phyloP scores from a whole-genome alignment of 2,329 filamentous ascomycete genomes.

The Scedosporium boydii region DNA sequence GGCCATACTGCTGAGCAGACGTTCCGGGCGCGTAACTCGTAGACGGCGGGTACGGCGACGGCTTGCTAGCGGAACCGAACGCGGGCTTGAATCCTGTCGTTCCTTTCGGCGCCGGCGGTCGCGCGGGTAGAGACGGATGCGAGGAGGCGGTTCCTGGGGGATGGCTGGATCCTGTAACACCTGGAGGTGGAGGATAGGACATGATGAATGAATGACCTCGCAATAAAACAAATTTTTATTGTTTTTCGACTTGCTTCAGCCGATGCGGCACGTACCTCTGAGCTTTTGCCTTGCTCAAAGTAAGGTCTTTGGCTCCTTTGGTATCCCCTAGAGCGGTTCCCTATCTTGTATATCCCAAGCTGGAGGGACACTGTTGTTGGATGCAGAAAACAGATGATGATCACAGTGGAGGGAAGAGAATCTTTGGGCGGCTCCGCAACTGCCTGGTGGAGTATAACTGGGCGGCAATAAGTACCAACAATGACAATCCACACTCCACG shows the following conservation, averaged over 20 bases:
- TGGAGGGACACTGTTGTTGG: not conserved
- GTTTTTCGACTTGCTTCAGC: constrained; percentile 3
- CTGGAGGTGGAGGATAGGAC: constrained; percentile 82
- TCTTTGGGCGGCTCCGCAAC: not conserved
- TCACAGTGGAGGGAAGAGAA: not conserved
- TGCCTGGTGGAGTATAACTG: too few relatives aligned
- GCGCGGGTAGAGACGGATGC: constrained; percentile 64
- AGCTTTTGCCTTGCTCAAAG: not conserved
- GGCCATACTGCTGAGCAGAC: constrained; percentile 33
- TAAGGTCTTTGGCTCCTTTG: not conserved
- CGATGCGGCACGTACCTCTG: constrained; percentile 5
- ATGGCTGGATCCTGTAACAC: constrained; percentile 40
- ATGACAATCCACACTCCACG: not conserved
- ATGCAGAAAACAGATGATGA: not conserved
- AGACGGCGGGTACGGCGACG: not conserved
- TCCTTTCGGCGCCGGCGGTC: constrained; percentile 55
- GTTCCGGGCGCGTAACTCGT: constrained; percentile 18
- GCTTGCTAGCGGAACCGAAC: constrained; percentile 27
- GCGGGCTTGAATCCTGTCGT: constrained; percentile 36
- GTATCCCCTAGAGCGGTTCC: not conserved
- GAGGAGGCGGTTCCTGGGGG: constrained; percentile 20
- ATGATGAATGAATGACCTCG: constrained; percentile 52
- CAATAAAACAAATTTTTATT: not conserved
- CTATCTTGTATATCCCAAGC: not conserved
- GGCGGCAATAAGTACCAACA: too few relatives aligned